phyloP scores from a whole-genome alignment of 2,329 filamentous ascomycete species.

The Neofusicoccum parvum region DNA sequence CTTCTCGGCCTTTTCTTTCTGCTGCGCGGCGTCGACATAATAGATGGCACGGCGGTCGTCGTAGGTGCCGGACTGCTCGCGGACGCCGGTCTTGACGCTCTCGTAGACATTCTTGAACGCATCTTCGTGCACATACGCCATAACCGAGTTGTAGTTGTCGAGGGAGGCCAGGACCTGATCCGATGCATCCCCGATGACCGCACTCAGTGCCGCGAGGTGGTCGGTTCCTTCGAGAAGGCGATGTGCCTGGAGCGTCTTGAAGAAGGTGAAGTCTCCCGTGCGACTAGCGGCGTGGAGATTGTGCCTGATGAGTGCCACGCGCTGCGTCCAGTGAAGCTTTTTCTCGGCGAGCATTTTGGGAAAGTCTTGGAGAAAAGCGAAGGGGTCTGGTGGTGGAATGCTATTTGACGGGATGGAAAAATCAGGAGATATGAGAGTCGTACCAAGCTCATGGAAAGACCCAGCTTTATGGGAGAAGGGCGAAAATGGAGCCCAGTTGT shows the following conservation, averaged over 20 bases:
- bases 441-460: slow-evolving; percentile 5
- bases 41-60: slow-evolving; percentile 36
- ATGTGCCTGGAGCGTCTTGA: slow-evolving; percentile 49
- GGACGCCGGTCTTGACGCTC: slow-evolving; percentile 38
- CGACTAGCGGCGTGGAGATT: slow-evolving; percentile 48
- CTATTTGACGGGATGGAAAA: not conserved
- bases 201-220: slow-evolving; percentile 46
- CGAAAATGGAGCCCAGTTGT: not conserved
- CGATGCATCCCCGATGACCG: slow-evolving; percentile 45
- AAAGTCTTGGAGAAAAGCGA: not conserved
- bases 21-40: slow-evolving; percentile 48
- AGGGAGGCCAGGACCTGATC: slow-evolving; percentile 47
- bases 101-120: slow-evolving; percentile 51
- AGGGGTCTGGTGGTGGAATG: not conserved
- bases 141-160: slow-evolving; percentile 49
- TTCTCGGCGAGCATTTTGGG: slow-evolving; percentile 23
- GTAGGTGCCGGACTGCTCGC: slow-evolving; percentile 15
- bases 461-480: slow-evolving; percentile 6
- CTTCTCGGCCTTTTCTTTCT: slow-evolving; percentile 48
- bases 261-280: slow-evolving; percentile 50
- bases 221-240: slow-evolving; percentile 48
- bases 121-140: slow-evolving; percentile 51
- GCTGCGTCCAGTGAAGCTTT: slow-evolving; percentile 50
- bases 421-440: not conserved
- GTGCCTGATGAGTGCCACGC: slow-evolving; percentile 48